Evolutionary conservation across 2,329 filamentous ascomycete genomes (phyloP).

Genomic region (Pestalotiopsis sp.): DNA sequence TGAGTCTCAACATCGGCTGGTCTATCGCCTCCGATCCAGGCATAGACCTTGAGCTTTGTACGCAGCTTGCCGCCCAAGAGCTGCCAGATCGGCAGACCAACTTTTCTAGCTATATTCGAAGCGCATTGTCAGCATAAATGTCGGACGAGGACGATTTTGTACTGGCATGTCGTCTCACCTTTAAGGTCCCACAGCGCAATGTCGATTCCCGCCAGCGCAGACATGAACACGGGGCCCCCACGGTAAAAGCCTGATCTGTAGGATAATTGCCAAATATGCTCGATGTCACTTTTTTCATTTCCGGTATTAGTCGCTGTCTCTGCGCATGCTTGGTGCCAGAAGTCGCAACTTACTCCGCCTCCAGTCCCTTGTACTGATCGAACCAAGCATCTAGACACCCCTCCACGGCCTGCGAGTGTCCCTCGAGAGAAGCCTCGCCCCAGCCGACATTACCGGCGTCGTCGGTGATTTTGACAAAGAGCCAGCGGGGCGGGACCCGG

Average conservation of each 20-base stretch:
- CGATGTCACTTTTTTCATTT: constrained; percentile 71
- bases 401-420: constrained; percentile 74
- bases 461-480: constrained; percentile 78
- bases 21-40: constrained; percentile 78
- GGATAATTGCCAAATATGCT: constrained; percentile 77
- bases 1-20: constrained; percentile 67
- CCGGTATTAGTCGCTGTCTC: no score
- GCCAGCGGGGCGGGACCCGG: constrained; percentile 73
- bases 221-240: constrained; percentile 81
- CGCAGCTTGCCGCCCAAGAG: constrained; percentile 76
- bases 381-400: constrained; percentile 73
- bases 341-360: constrained; percentile 63
- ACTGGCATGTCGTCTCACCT: constrained; percentile 31
- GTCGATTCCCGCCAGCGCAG: constrained; percentile 75
- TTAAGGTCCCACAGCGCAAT: constrained; percentile 83
- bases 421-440: constrained; percentile 77
- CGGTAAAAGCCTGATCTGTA: constrained; percentile 77
- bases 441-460: constrained; percentile 67
- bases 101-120: constrained; percentile 39
- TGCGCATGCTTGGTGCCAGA: neutral
- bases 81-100: constrained; percentile 72
- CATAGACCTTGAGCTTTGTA: constrained; percentile 71
- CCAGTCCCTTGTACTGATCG: constrained; percentile 64
- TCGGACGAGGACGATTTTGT: no score
- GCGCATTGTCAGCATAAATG: neutral